phyloP scores from a whole-genome alignment of 805 yeast genomes.

The Nakazawaea anatomiae region DNA sequence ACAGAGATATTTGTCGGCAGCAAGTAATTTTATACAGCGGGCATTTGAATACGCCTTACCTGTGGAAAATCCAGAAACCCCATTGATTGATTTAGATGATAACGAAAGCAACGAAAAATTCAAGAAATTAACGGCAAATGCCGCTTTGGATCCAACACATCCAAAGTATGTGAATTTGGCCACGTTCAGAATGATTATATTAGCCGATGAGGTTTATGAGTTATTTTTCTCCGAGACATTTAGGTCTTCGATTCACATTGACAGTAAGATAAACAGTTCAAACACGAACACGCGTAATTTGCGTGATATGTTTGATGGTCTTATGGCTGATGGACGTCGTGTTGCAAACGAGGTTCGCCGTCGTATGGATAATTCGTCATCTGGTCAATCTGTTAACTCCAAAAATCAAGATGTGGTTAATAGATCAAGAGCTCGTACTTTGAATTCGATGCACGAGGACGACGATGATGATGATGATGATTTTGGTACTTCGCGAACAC shows the following conservation, averaged over 20 bases:
- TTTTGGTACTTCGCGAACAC: conserved; percentile 18
- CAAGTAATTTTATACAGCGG: conserved; percentile 78
- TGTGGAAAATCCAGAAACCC: conserved; percentile 37
- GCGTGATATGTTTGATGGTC: conserved; percentile 84
- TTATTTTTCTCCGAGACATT: conserved; percentile 69
- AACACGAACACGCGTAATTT: conserved; percentile 51
- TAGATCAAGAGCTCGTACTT: conserved; percentile 22
- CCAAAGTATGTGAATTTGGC: conserved; percentile 75
- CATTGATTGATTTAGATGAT: conserved; percentile 37
- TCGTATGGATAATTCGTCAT: conserved; percentile 58
- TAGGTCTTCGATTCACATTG: conserved; percentile 61
- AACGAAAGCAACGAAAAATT: conserved; percentile 21
- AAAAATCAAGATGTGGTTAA: conserved; percentile 17
- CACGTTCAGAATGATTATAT: conserved; percentile 88
- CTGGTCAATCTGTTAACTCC: conserved; percentile 15
- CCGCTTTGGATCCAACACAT: conserved; percentile 73
- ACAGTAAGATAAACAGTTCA: conserved; percentile 40
- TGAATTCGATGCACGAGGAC: conserved; percentile 11
- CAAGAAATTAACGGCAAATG: conserved; percentile 53
- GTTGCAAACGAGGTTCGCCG: conserved; percentile 87
- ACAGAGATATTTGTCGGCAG: conserved; percentile 81
- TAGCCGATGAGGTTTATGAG: conserved; percentile 93
- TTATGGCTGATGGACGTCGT: conserved; percentile 86
- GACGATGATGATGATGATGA: conserved; percentile 17
- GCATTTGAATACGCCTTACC: conserved; percentile 90